Evolutionary conservation across 148 eudicot genomes (phyloP), one percentile per base, ranked within the genome.

Genomic region (Suaeda aralocaspica): DNA sequence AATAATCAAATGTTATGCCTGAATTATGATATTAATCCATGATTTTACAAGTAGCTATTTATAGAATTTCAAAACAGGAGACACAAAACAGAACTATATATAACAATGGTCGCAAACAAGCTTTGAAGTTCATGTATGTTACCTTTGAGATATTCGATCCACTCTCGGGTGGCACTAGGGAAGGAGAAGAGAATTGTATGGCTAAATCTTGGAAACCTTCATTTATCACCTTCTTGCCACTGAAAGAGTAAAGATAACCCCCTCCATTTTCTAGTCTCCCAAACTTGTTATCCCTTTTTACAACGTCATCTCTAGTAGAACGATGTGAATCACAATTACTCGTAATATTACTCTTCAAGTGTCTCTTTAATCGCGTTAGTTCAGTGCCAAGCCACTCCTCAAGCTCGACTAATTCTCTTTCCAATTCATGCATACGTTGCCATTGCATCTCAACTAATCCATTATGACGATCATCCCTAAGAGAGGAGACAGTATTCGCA

Each of bases 321-420:
- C n/a, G n/a, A n/a, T n/a, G n/a, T n/a, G n/a, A 18, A 5, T 34
- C 62, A 57, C 12, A 57, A 5, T 16, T 59, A 28, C 19, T 50
- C 22, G 25, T 57, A 9, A 28, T 42, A 68, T 25, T 58, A 9
- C 29, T 68, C 44, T 67, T 67, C 44, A 75, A 53, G 30, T 75
- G 64, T 25, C 55, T 53, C 30, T 63, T 75, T n/a, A 75, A 7
- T 26, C 78, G 73, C 26, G 57, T 22, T 18, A 75, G 18, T 22
- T 75, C 78, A 9, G 36, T 29, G 24, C 67, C 57, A 42, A 75
- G 45, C 78, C 73, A 69, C 26, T 12, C 69, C 64, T 75, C 78
- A 42, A 75, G n/a, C 74, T 75, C 74, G n/a, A 41, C 29, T 42
- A 75, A 30, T 53, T 75, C 69, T 28, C 11, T 62, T 61, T 75